Percentiles rank a stretch among this genome's conserved stretches.
These are phyloP conservation scores for Populus hybrid DNA, from an alignment of 441 rosid genomes.

Conservation along the genomic window DNA sequence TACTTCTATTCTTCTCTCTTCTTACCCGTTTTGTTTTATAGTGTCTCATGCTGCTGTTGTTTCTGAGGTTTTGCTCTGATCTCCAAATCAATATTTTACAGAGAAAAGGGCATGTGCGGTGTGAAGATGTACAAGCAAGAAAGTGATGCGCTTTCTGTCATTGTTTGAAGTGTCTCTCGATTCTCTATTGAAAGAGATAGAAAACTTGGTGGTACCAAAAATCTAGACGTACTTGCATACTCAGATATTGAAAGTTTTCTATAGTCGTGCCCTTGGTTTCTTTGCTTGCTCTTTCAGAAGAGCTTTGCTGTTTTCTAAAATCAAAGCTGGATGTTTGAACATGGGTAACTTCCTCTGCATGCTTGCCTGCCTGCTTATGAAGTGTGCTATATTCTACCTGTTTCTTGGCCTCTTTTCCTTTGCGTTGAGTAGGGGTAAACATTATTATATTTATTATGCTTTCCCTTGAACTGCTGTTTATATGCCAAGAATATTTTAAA, in stretches of 20 bases:
- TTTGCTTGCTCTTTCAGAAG: not conserved
- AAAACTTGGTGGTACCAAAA: not conserved
- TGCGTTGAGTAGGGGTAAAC: not conserved
- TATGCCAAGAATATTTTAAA: not conserved
- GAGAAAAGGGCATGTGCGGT: not conserved
- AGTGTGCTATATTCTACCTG: not conserved
- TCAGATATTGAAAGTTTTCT: not conserved
- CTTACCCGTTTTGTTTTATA: constrained; percentile 22
- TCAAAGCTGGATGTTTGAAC: not conserved
- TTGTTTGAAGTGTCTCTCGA: constrained; percentile 7
- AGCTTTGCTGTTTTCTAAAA: not conserved
- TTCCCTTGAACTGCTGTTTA: not conserved
- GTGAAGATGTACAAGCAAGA: constrained; percentile 10
- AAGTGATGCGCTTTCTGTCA: constrained; percentile 16
- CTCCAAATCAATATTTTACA: constrained; percentile 8
- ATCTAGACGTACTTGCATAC: constrained; percentile 8
- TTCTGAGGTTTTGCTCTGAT: constrained; percentile 14
- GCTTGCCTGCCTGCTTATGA: not conserved
- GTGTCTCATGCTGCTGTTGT: constrained; percentile 35
- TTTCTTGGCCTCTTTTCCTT: not conserved
- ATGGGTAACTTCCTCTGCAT: not conserved
- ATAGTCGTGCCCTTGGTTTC: not conserved
- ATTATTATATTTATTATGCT: not conserved
- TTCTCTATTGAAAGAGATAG: constrained; percentile 4
- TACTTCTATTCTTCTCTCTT: constrained; percentile 9